Evolutionary conservation across 306 rosid genomes (phyloP).

Genomic region (Rosa lucieae): DNA sequence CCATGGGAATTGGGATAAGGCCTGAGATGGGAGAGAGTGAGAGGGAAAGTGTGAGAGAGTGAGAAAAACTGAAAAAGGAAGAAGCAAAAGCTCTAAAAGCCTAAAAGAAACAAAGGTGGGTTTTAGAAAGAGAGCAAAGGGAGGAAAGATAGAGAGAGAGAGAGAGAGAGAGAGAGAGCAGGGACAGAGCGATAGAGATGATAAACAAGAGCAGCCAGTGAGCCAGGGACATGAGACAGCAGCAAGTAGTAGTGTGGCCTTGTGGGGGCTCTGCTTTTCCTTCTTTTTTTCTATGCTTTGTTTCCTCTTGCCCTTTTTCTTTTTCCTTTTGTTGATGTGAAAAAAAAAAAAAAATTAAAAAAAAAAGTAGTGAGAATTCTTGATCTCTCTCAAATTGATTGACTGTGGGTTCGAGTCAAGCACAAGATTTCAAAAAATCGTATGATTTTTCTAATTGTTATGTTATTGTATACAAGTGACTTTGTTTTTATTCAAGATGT

Average conservation of each 20-base stretch:
- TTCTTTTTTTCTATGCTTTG: neutral
- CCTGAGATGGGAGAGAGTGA: conserved; percentile 11
- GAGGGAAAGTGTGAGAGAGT: conserved; percentile 27
- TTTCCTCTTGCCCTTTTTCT: neutral
- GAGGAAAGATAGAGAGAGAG: conserved; percentile 13
- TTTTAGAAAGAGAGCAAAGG: neutral
- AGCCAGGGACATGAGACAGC: neutral
- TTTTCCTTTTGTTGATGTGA: neutral
- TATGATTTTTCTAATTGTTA: no score
- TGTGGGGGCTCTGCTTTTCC: conserved; percentile 14
- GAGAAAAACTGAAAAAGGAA: neutral
- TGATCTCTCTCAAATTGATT: no score
- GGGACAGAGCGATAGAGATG: conserved; percentile 4
- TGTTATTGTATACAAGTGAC: no score
- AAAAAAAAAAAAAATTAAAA: no score
- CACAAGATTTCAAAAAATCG: no score
- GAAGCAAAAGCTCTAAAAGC: neutral
- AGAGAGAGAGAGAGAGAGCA: conserved; percentile 17
- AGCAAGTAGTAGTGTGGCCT: neutral
- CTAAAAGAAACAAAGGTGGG: neutral
- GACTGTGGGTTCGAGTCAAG: no score
- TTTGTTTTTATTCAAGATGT: no score
- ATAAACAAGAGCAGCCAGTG: neutral
- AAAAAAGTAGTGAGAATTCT: no score
- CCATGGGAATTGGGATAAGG: conserved; percentile 29